Evolutionary conservation across 257 asterid species (phyloP).

Genomic region (Plantago major): DNA sequence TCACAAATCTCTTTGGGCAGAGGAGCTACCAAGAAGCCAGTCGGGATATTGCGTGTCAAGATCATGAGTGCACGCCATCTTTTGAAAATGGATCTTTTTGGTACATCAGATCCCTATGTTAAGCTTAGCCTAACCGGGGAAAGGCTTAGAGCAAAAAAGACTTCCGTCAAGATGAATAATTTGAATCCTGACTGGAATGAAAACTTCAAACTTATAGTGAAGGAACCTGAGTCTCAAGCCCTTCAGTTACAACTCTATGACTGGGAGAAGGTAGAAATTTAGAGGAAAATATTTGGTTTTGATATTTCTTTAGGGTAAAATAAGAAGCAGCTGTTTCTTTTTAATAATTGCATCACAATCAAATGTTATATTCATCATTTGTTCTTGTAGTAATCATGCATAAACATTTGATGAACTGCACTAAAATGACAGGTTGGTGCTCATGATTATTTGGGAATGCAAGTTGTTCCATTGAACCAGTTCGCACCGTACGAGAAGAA

Average conservation of each 20-base stretch:
- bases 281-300: not conserved
- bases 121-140: constrained; percentile 68
- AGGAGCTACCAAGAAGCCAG: constrained; percentile 74
- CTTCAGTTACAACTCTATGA: constrained; percentile 60
- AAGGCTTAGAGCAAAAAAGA: constrained; percentile 50
- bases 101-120: constrained; percentile 80
- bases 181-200: constrained; percentile 77
- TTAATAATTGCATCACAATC: no score
- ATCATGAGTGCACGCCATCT: constrained; percentile 61
- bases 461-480: constrained; percentile 44
- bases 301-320: no score
- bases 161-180: constrained; percentile 64
- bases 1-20: constrained; percentile 24
- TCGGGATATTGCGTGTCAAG: constrained; percentile 77
- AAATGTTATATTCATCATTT: no score
- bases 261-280: constrained; percentile 67
- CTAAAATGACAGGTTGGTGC: constrained; percentile 49
- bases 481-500: constrained; percentile 55
- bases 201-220: constrained; percentile 65
- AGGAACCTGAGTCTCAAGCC: constrained; percentile 65
- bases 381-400: not conserved
- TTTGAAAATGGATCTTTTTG: constrained; percentile 56
- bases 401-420: no score
- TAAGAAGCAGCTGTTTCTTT: not conserved
- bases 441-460: constrained; percentile 88